Conservation (phyloP, 306 rosid species). For the Quercus mongolica region DNA sequence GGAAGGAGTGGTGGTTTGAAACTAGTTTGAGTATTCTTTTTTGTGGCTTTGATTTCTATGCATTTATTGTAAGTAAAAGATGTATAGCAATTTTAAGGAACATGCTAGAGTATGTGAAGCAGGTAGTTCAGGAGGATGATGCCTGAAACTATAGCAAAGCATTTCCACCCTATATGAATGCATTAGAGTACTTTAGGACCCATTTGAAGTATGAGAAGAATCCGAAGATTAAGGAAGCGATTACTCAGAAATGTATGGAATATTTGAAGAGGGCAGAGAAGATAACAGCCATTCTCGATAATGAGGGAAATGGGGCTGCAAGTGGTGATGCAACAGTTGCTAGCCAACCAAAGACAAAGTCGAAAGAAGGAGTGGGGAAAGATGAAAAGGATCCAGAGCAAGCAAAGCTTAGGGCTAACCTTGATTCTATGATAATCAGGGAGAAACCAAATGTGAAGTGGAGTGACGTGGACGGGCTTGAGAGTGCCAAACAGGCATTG, state of each 20-base stretch:
- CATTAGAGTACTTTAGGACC: no score
- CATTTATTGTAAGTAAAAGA: conserved; percentile 10
- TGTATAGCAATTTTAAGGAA: conserved; percentile 94
- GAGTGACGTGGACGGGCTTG: conserved; percentile 68
- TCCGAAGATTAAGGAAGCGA: conserved; percentile 85
- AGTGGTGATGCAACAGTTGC: conserved; percentile 87
- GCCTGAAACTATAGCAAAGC: no score
- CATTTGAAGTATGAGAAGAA: neutral
- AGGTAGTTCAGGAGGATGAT: conserved; percentile 55
- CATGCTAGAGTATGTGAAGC: conserved; percentile 95
- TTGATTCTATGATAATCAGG: conserved; percentile 33
- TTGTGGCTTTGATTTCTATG: conserved; percentile 11
- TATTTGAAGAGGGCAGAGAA: conserved; percentile 65
- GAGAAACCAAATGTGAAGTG: conserved; percentile 47
- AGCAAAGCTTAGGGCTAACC: conserved; percentile 73
- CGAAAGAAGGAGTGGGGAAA: conserved; percentile 65
- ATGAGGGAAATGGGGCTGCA: conserved; percentile 78
- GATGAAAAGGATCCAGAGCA: conserved; percentile 80
- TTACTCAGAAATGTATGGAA: conserved; percentile 86
- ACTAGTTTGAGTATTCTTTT: no score
- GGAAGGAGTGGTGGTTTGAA: neutral
- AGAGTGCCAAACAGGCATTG: conserved; percentile 87
- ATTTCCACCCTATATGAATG: no score
- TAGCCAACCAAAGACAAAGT: conserved; percentile 71
- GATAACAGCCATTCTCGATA: conserved; percentile 39